These are phyloP conservation scores for Aureobasidium sp. DNA, from an alignment of 2,329 filamentous ascomycete species.

Conservation along the genomic window DNA sequence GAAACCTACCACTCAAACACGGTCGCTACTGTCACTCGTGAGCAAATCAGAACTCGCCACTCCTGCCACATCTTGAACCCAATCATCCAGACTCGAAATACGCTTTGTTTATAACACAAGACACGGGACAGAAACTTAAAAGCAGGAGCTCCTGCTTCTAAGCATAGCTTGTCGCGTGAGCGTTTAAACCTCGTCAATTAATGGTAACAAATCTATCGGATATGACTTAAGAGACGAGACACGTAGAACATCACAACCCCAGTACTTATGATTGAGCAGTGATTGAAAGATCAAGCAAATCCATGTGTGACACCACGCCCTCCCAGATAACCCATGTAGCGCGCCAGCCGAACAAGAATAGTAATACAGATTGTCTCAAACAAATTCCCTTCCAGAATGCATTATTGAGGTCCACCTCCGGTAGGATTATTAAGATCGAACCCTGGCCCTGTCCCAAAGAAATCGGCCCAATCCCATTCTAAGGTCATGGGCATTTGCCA, in stretches of 20 bases:
- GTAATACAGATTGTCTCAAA: not conserved
- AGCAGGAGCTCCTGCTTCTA: too few species aligned
- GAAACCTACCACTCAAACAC: not conserved
- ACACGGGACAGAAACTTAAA: too few species aligned
- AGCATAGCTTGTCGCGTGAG: too few species aligned
- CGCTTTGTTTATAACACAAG: not conserved
- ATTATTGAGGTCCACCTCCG: not conserved
- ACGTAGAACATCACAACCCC: too few species aligned
- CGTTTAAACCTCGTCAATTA: too few species aligned
- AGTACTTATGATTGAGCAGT: too few species aligned
- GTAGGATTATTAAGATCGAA: slow-evolving; percentile 5
- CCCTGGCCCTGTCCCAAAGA: slow-evolving; percentile 10
- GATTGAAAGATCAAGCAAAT: not conserved
- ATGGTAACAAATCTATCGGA: too few species aligned
- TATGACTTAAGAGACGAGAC: too few species aligned
- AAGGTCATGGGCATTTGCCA: slow-evolving; percentile 96
- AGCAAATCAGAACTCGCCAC: not conserved
- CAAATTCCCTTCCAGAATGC: not conserved
- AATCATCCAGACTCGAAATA: not conserved
- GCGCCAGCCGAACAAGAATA: not conserved
- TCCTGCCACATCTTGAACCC: not conserved
- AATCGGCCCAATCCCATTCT: slow-evolving; percentile 72
- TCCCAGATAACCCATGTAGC: too few species aligned
- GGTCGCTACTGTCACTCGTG: not conserved
- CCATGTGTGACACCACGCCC: too few species aligned